Evolutionary conservation across 2,329 filamentous ascomycete species (phyloP), one percentile per base, ranked within the genome.

Genomic region (Coniella lustricola): DNA sequence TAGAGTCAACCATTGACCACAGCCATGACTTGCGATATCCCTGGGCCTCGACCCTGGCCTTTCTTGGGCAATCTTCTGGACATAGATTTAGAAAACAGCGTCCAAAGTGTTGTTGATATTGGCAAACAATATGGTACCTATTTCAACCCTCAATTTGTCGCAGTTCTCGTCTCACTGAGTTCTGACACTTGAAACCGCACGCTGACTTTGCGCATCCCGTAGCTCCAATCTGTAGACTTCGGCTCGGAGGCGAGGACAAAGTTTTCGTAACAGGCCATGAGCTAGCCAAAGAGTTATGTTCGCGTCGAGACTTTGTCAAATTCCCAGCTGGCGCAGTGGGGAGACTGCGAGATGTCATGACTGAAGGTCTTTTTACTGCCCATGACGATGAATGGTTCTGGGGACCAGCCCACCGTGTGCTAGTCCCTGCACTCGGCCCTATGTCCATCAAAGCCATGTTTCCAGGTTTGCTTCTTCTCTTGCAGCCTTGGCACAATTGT

Each of bases 361-460:
- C 35, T n/a, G 22, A 39, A 12, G 44, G 44, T 4, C 22, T 46
- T 20, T 39, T 46, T 34, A 39, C 44, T 21, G 44, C 44, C 7
- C 12, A 46, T 14, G 34, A 46, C 16, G 22, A 39, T 16, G 44
- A 46, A 7, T 39, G 35, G 35, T 46, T 46, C 31, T 46, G 44
- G 44, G 34, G 44, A 20, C 35, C 44, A 3, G 35, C 35, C 2
- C 34, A 46, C 35, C 35, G 44, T n/a, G 29, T 38, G 10, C 35
- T 46, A 4, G 44, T 46, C 16, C 44, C 44, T 18, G 44, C 44
- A 33, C 35, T 46, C 25, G 44, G 44, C 10, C 44, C 35, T 10
- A 39, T 46, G 44, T 29, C 44, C 12, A 39, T 46, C 35, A 39
- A 46, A 20, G 18, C 25, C 12, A 39, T 46, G 44, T 46, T 46